Conservation (phyloP, 2,329 filamentous ascomycete genomes). For the Orbilia brochopaga region DNA sequence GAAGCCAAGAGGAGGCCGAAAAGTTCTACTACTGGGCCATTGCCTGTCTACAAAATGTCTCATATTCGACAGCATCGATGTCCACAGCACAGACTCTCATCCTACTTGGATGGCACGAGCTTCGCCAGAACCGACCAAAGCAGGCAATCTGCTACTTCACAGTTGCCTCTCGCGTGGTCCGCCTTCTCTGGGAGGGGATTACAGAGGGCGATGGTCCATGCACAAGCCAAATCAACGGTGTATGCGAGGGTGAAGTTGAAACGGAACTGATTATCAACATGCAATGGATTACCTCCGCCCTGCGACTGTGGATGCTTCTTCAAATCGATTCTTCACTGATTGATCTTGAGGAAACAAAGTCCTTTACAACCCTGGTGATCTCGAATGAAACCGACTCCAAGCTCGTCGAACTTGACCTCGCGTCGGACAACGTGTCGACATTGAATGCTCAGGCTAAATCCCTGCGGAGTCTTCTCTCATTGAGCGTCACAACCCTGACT, state of each 20-base stretch:
- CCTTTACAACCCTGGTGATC: conserved; percentile 39
- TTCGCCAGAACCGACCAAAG: conserved; percentile 48
- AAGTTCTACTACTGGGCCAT: conserved; percentile 51
- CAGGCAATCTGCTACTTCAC: conserved; percentile 51
- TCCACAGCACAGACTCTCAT: conserved; percentile 50
- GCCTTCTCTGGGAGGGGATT: conserved; percentile 43
- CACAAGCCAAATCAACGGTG: conserved; percentile 51
- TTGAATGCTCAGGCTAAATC: conserved; percentile 46
- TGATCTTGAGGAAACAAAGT: conserved; percentile 47
- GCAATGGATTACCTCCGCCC: conserved; percentile 50
- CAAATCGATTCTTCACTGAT: conserved; percentile 51
- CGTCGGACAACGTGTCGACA: conserved; percentile 48
- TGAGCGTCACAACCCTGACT: conserved; percentile 47
- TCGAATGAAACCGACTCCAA: conserved; percentile 48
- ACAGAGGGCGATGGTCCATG: conserved; percentile 45
- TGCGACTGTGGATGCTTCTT: conserved; percentile 50
- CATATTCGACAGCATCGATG: conserved; percentile 42
- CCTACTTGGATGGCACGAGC: conserved; percentile 51
- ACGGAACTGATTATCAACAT: conserved; percentile 51
- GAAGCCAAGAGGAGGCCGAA: conserved; percentile 38
- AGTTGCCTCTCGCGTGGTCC: conserved; percentile 44
- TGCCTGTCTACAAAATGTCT: conserved; percentile 36
- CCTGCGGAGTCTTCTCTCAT: conserved; percentile 38
- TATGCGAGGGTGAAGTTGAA: conserved; percentile 51
- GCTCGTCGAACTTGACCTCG: conserved; percentile 43